Evolutionary conservation across 805 yeast genomes (phyloP).

Genomic region (Hanseniaspora valbyensis): DNA sequence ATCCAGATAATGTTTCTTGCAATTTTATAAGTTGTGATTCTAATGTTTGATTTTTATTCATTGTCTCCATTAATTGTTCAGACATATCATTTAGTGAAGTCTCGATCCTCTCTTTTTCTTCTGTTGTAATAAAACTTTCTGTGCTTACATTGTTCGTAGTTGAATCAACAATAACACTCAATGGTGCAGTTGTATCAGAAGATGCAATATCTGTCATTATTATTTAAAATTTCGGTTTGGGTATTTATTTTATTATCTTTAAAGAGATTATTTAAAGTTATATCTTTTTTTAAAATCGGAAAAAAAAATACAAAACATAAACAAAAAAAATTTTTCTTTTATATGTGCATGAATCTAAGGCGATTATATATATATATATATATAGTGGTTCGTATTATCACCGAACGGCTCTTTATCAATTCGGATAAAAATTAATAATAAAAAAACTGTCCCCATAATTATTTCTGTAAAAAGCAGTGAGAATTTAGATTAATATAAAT

Average conservation of each 20-base stretch:
- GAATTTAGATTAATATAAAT: no score
- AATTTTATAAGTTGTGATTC: neutral
- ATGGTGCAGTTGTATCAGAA: no score
- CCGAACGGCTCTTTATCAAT: neutral
- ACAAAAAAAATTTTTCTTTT: neutral
- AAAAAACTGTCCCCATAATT: no score
- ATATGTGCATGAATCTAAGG: neutral
- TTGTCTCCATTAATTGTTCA: constrained; percentile 12
- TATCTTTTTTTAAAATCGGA: neutral
- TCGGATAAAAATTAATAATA: no score
- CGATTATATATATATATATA: neutral
- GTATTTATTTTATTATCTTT: neutral
- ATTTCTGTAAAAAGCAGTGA: no score
- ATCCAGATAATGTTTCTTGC: constrained; percentile 1
- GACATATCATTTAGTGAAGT: constrained; percentile 9
- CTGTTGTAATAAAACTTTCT: constrained; percentile 8
- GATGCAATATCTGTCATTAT: neutral
- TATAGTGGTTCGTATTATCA: neutral
- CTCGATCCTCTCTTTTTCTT: constrained; percentile 13
- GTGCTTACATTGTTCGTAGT: neutral
- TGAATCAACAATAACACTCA: neutral
- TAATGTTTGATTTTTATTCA: constrained; percentile 12
- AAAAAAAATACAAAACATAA: neutral
- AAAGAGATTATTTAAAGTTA: neutral
- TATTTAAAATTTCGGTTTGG: neutral